Conservation (phyloP, 1,139 yeast species). For the Yamadazyma pseudoaaseri region DNA sequence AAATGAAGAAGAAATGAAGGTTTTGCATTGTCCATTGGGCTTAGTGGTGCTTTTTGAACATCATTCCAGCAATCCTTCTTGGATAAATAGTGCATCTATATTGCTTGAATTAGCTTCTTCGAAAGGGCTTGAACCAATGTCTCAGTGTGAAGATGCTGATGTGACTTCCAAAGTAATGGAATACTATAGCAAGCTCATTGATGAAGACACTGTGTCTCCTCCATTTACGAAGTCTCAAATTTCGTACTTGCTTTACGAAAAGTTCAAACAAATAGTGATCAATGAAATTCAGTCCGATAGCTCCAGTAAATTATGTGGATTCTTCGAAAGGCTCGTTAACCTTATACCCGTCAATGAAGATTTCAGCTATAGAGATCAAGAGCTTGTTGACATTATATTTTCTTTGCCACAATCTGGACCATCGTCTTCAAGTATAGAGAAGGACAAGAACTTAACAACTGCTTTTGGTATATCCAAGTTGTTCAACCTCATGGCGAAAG, state of each 20-base stretch:
- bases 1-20: slow-evolving; percentile 83
- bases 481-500: slow-evolving; percentile 34
- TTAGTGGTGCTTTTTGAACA: slow-evolving; percentile 42
- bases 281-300: slow-evolving; percentile 17
- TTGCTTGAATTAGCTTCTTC: slow-evolving; percentile 55
- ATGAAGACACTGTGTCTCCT: slow-evolving; percentile 17
- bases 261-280: slow-evolving; percentile 34
- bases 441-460: slow-evolving; percentile 16
- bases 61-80: slow-evolving; percentile 8
- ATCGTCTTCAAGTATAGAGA: slow-evolving; percentile 13
- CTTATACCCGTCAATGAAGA: slow-evolving; percentile 20
- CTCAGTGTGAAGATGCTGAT: not conserved
- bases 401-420: slow-evolving; percentile 15
- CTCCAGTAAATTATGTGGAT: slow-evolving; percentile 30
- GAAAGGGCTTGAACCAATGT: slow-evolving; percentile 28
- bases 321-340: slow-evolving; percentile 40
- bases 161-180: slow-evolving; percentile 16
- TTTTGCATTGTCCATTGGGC: slow-evolving; percentile 71
- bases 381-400: slow-evolving; percentile 31
- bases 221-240: slow-evolving; percentile 50
- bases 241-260: slow-evolving; percentile 37
- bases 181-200: slow-evolving; percentile 13
- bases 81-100: slow-evolving; percentile 26
- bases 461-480: slow-evolving; percentile 51
- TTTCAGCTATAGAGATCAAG: slow-evolving; percentile 11